Evolutionary conservation across 164 flowering plant genomes (phyloP).

Genomic region (Stephania yunnanensis): DNA sequence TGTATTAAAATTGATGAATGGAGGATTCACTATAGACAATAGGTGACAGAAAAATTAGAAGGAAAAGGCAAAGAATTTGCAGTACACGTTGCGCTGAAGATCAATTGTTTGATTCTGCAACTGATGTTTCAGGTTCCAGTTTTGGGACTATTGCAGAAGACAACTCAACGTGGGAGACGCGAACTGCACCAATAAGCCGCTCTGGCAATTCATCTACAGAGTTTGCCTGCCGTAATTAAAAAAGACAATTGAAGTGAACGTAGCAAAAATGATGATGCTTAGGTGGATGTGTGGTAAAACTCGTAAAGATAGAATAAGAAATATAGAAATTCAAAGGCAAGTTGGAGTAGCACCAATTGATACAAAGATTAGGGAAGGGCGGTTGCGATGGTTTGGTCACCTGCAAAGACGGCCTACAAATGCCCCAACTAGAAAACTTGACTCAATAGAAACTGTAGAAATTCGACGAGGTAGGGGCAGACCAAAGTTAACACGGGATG

Average conservation of each 20-base stretch:
- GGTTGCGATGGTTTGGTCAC: too few species aligned
- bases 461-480: too few species aligned
- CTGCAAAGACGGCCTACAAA: too few species aligned
- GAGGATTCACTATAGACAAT: constrained; percentile 12
- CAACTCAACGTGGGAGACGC: constrained; percentile 83
- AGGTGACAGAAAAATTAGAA: neutral
- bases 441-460: too few species aligned
- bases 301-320: too few species aligned
- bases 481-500: too few species aligned
- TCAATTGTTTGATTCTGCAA: constrained; percentile 19
- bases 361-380: too few species aligned
- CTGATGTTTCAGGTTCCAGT: constrained; percentile 43
- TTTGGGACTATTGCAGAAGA: constrained; percentile 78
- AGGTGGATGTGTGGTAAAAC: too few species aligned
- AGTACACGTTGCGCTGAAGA: neutral
- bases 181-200: constrained; percentile 84
- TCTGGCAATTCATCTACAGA: constrained; percentile 85
- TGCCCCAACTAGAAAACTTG: too few species aligned
- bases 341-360: too few species aligned
- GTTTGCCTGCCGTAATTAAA: constrained; percentile 51
- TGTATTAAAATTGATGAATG: neutral
- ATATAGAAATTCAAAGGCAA: too few species aligned
- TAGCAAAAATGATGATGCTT: too few species aligned
- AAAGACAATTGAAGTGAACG: neutral
- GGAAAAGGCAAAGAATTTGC: neutral